These are phyloP conservation scores for Xylaria bambusicola DNA, from an alignment of 495 filamentous ascomycete genomes.

Conservation along the genomic window DNA sequence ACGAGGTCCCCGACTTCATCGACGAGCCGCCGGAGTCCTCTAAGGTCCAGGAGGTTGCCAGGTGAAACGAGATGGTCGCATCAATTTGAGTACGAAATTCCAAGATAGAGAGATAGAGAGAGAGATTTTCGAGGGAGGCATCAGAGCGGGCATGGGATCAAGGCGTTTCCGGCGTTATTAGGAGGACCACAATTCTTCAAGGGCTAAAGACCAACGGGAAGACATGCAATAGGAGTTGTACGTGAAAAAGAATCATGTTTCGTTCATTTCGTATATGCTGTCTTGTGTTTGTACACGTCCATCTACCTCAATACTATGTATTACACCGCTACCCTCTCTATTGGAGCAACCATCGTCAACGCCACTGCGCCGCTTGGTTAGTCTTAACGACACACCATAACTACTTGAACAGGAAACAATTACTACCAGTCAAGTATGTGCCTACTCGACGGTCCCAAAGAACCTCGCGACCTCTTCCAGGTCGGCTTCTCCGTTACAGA, in stretches of 20 bases:
- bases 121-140: conserved; percentile 21
- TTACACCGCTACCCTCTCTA: background rate
- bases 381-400: too few relatives aligned
- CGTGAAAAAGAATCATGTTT: conserved; percentile 7
- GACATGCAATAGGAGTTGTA: conserved; percentile 6
- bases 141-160: conserved; percentile 1
- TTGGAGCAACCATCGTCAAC: background rate
- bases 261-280: background rate
- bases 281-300: background rate
- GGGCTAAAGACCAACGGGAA: background rate
- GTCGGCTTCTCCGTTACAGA: conserved; percentile 83
- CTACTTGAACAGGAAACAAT: too few relatives aligned
- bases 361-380: too few relatives aligned
- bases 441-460: conserved; percentile 60
- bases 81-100: background rate
- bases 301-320: conserved; percentile 13
- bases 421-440: too few relatives aligned
- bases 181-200: conserved; percentile 6
- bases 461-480: conserved; percentile 80
- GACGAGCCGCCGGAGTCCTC: conserved; percentile 70
- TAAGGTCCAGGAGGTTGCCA: conserved; percentile 81
- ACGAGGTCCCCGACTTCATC: conserved; percentile 88
- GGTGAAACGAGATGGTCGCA: conserved; percentile 36
- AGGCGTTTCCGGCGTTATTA: conserved; percentile 17
- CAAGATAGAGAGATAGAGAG: too few relatives aligned